Conservation (phyloP, 768 basidiomycete species). For the Termitomyces sp. region DNA sequence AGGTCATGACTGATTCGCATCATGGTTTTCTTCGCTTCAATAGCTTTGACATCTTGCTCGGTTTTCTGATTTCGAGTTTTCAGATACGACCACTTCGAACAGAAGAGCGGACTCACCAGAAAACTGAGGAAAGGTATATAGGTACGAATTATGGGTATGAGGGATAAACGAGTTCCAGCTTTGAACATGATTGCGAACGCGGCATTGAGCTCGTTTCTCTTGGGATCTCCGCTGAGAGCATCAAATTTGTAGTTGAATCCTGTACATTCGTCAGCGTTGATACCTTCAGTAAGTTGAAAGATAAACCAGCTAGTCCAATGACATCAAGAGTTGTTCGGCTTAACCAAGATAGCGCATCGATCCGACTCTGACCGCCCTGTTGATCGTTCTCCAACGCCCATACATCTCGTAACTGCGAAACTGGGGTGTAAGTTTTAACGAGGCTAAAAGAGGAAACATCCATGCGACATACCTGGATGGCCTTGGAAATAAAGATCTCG, state of each 20-base stretch:
- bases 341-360: constrained; percentile 63
- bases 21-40: constrained; percentile 29
- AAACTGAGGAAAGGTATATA: constrained; percentile 26
- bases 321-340: constrained; percentile 68
- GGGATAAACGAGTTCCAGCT: constrained; percentile 27
- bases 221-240: constrained; percentile 14
- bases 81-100: not conserved
- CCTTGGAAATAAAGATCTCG: constrained; percentile 50
- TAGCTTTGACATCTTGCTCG: constrained; percentile 11
- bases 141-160: constrained; percentile 20
- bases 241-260: constrained; percentile 25
- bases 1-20: constrained; percentile 35
- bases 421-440: not conserved
- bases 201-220: constrained; percentile 38
- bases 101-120: constrained; percentile 22
- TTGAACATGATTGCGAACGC: constrained; percentile 43
- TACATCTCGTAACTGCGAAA: constrained; percentile 43
- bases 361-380: constrained; percentile 18
- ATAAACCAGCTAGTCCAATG: constrained; percentile 64
- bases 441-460: not conserved
- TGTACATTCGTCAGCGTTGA: constrained; percentile 2
- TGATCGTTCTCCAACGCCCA: constrained; percentile 32
- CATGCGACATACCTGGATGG: constrained; percentile 34
- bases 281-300: constrained; percentile 21
- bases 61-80: constrained; percentile 9